A percentile compares a stretch with the other conserved stretches of the same genome.
Conservation (phyloP, 2,329 filamentous ascomycete species). For the Fusarium tjaetaba region DNA sequence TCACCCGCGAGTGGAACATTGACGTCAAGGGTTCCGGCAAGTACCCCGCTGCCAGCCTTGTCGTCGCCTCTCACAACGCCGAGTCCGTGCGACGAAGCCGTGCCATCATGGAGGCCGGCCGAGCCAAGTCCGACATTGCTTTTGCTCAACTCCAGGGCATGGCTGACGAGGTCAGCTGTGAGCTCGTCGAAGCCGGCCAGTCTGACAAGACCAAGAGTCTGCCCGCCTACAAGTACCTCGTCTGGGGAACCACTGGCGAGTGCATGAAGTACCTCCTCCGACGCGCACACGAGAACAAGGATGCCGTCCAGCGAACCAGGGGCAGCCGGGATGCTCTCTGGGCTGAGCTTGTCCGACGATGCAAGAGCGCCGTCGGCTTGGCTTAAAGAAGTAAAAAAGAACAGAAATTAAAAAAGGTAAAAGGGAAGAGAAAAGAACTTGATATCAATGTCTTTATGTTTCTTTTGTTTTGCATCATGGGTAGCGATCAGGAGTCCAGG, state of each 20-base stretch:
- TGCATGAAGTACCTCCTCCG: constrained; percentile 84
- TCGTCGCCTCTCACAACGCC: constrained; percentile 86
- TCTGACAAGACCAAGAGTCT: constrained; percentile 50
- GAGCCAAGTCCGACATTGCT: constrained; percentile 52
- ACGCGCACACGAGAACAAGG: constrained; percentile 74
- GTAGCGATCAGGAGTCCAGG: constrained; percentile 44
- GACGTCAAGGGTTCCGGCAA: constrained; percentile 49
- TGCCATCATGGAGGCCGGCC: constrained; percentile 58
- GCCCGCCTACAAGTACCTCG: constrained; percentile 75
- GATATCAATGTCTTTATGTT: constrained; percentile 37
- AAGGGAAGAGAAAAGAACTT: constrained; percentile 24
- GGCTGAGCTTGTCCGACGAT: constrained; percentile 67
- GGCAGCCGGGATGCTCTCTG: constrained; percentile 71
- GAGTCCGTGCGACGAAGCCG: constrained; percentile 71
- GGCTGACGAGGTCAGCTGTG: constrained; percentile 89
- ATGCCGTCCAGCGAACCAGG: constrained; percentile 71
- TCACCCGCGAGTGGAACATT: constrained; percentile 62
- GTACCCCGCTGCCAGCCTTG: constrained; percentile 70
- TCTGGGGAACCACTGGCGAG: constrained; percentile 78
- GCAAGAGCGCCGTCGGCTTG: constrained; percentile 55
- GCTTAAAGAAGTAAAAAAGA: constrained; percentile 36
- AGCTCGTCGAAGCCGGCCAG: constrained; percentile 57
- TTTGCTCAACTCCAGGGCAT: constrained; percentile 87
- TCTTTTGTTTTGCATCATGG: constrained; percentile 43
- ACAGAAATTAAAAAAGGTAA: neutral